These are phyloP conservation scores for Extremus antarcticus DNA, from an alignment of 495 filamentous ascomycete genomes.

Conservation along the genomic window DNA sequence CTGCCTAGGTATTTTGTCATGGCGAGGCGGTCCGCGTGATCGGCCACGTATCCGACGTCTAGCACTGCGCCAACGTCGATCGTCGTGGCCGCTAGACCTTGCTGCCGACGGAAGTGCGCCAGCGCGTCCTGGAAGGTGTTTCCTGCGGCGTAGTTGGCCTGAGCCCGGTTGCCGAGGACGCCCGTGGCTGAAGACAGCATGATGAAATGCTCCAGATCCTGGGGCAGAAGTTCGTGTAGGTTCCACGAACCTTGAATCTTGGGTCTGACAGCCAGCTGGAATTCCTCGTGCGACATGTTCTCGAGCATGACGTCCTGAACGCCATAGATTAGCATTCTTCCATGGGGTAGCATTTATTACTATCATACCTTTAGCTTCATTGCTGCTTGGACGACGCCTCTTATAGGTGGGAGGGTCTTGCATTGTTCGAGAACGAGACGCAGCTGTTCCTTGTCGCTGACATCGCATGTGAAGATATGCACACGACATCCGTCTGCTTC, in stretches of 20 bases:
- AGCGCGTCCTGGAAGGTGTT: slow-evolving; percentile 11
- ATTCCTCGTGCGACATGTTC: slow-evolving; percentile 1
- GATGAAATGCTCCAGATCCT: slow-evolving; percentile 10
- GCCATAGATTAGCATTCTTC: too few relatives aligned
- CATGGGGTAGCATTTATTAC: too few relatives aligned
- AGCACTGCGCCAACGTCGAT: slow-evolving; percentile 8
- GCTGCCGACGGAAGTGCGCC: background rate
- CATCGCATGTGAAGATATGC: too few relatives aligned
- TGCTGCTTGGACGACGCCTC: too few relatives aligned
- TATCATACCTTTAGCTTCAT: too few relatives aligned
- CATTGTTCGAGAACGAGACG: too few relatives aligned
- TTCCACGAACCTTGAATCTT: slow-evolving; percentile 9
- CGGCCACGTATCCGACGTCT: slow-evolving; percentile 4
- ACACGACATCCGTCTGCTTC: too few relatives aligned
- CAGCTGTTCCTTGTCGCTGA: too few relatives aligned
- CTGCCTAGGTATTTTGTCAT: background rate
- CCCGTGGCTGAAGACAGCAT: slow-evolving; percentile 8
- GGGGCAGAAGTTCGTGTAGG: background rate
- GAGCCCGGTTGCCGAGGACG: slow-evolving; percentile 2
- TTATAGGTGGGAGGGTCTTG: too few relatives aligned
- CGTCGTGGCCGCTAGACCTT: background rate
- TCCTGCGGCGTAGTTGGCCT: slow-evolving; percentile 10
- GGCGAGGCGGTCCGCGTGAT: background rate
- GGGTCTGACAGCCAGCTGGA: background rate
- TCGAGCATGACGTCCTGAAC: too few relatives aligned